A percentile compares a stretch with the other conserved stretches of the same genome.
These are phyloP conservation scores for Asterella californica DNA, from an alignment of 225 moss, liverwort and hornwort species.

Conservation along the genomic window DNA sequence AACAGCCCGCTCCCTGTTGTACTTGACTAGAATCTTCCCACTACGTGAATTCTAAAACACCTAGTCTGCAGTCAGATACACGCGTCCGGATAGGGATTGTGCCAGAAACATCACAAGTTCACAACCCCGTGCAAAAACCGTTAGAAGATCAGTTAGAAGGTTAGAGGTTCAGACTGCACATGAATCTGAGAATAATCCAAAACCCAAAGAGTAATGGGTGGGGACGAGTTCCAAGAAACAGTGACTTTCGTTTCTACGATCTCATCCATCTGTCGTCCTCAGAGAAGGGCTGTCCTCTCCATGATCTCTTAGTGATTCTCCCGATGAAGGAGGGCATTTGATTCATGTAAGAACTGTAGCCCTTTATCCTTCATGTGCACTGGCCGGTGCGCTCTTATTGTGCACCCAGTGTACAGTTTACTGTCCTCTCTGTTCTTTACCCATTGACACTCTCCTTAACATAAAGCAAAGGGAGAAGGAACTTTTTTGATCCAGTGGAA, in stretches of 20 bases:
- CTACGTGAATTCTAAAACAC: no score
- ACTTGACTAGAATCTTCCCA: no score
- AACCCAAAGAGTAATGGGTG: neutral
- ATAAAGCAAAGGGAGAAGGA: no score
- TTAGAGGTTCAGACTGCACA: neutral
- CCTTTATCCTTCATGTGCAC: neutral
- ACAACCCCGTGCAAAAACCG: neutral
- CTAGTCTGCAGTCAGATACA: no score
- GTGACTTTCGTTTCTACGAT: neutral
- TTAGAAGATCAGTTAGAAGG: neutral
- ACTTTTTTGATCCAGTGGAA: neutral
- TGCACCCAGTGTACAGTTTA: neutral
- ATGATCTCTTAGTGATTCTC: constrained; percentile 2
- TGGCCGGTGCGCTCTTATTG: neutral
- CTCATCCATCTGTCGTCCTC: neutral
- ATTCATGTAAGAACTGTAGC: neutral
- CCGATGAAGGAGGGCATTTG: neutral
- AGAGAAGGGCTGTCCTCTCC: neutral
- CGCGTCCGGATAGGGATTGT: neutral
- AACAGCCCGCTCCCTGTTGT: no score
- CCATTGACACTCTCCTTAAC: neutral
- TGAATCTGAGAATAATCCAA: neutral
- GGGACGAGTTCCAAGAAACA: neutral
- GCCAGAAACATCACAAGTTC: neutral
- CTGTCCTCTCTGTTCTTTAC: neutral